Percentiles rank a stretch among this genome's conserved stretches.
Conservation (phyloP, 768 basidiomycete genomes). For the Pulveroboletus sp. region DNA sequence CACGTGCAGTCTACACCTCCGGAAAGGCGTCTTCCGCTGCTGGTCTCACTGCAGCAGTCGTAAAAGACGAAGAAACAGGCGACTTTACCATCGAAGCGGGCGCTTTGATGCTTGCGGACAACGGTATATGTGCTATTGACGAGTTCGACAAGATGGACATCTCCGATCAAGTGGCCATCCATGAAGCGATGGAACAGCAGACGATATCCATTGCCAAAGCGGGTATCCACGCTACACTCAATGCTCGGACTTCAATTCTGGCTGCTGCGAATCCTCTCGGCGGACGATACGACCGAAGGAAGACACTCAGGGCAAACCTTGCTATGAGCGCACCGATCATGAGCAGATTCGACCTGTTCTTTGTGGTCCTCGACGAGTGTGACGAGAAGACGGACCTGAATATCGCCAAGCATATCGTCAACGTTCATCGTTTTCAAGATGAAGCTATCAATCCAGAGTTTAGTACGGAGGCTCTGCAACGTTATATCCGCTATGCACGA, state of each 20-base stretch:
- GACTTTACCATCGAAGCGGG: slow-evolving; percentile 99
- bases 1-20: slow-evolving; percentile 96
- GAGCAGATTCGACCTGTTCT: slow-evolving; percentile 98
- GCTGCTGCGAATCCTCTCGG: slow-evolving; percentile 98
- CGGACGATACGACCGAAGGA: slow-evolving; percentile 95
- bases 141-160: slow-evolving; percentile 99
- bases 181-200: slow-evolving; percentile 99
- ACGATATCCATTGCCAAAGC: slow-evolving; percentile 99
- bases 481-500: slow-evolving; percentile 95
- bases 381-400: slow-evolving; percentile 89
- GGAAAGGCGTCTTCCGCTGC: slow-evolving; percentile 99
- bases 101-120: slow-evolving; percentile 98
- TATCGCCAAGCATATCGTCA: slow-evolving; percentile 95
- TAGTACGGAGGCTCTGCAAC: slow-evolving; percentile 92
- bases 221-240: slow-evolving; percentile 97
- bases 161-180: slow-evolving; percentile 97
- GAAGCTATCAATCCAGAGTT: slow-evolving; percentile 96
- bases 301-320: slow-evolving; percentile 85
- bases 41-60: slow-evolving; percentile 97
- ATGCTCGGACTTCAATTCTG: slow-evolving; percentile 95
- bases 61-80: slow-evolving; percentile 97
- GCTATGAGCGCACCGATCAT: slow-evolving; percentile 99
- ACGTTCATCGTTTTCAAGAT: slow-evolving; percentile 94
- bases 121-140: slow-evolving; percentile 99
- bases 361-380: slow-evolving; percentile 97